Evolutionary conservation across 2,329 filamentous ascomycete genomes (phyloP).

Genomic region (Penicillium rolfsii): DNA sequence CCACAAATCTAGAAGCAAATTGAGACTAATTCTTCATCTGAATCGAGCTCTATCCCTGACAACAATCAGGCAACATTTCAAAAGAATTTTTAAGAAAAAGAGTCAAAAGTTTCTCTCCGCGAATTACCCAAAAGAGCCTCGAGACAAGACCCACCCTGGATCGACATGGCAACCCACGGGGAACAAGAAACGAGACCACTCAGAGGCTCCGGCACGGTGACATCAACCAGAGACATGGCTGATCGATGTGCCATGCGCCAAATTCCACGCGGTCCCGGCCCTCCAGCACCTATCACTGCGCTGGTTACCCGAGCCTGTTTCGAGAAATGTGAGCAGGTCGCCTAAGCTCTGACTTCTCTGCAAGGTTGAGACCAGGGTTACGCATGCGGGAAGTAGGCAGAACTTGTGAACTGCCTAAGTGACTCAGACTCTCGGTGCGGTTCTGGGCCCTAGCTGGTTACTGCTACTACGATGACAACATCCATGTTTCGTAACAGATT

Average conservation of each 20-base stretch:
- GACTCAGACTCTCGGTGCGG: background rate
- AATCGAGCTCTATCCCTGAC: background rate
- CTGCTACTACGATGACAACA: background rate
- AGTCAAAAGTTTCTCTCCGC: background rate
- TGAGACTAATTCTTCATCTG: background rate
- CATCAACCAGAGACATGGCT: background rate
- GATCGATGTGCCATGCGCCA: background rate
- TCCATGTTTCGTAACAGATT: background rate
- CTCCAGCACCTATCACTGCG: background rate
- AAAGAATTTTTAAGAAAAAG: background rate
- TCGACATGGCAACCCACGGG: background rate
- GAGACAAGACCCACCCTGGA: background rate
- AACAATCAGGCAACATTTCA: background rate
- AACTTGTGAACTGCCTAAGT: background rate
- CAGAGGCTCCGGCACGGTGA: background rate
- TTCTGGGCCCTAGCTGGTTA: background rate
- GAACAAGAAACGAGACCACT: background rate
- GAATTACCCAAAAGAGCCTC: background rate
- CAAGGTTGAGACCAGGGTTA: background rate
- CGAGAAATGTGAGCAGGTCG: background rate
- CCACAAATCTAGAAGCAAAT: background rate
- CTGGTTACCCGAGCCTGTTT: background rate
- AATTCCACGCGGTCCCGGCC: constrained; percentile 1
- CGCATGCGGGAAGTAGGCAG: background rate
- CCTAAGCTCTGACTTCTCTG: background rate